Base-by-base conservation (phyloP, 495 filamentous ascomycete genomes). In the Neurospora pannonica region DNA sequence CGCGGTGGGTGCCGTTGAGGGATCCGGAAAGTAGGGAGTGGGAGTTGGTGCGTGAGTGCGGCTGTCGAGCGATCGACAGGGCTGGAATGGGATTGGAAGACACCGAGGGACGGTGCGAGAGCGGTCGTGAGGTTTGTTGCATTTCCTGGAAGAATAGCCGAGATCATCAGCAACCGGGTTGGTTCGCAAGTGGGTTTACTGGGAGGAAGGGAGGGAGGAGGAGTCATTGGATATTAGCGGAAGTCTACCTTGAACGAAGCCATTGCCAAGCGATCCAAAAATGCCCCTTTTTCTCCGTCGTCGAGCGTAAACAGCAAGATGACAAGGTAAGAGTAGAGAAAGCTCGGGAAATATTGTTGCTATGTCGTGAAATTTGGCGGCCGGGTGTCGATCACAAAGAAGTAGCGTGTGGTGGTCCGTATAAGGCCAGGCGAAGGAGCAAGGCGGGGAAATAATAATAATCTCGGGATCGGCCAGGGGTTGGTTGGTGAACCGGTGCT, bases 1-100 rank as follows among this genome's bases (percentile, higher is more conserved):
- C 89, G 72, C 96, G 93, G 82, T 97, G 91, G 80, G 88, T 89
- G 78, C 90, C 81, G 83, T 94, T 95, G 83, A 94, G 87, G 43
- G 93, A 89, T 70, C 81, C 79, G 70, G 80, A 80, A 78, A 93
- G 91, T 75, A 93, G 85, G 19, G 92, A 95, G 81, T 97, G 92
- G 21, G 94, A 92, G 83, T 95, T 94, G 77, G 90, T 89, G 75
- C 94, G 92, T 70, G 88, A 89, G 79, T 89, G 88, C 72, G 89
- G 85, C 76, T 89, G 85, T 69, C 85, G 84, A 71, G 77, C 80
- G 74, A 80, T 71, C 42, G 81, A 76, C 67, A 84, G 78, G 73
- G 81, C 82, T 69, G 83, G 81, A 54, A 80, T 73, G 31, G 81
- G 79, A 72, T 78, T 79, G 43, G 84, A 82, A 40, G 84, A 82